Percentiles rank a stretch among this genome's conserved stretches.
Conservation (phyloP, 768 basidiomycete genomes). For the Kockovaella imperatae region DNA sequence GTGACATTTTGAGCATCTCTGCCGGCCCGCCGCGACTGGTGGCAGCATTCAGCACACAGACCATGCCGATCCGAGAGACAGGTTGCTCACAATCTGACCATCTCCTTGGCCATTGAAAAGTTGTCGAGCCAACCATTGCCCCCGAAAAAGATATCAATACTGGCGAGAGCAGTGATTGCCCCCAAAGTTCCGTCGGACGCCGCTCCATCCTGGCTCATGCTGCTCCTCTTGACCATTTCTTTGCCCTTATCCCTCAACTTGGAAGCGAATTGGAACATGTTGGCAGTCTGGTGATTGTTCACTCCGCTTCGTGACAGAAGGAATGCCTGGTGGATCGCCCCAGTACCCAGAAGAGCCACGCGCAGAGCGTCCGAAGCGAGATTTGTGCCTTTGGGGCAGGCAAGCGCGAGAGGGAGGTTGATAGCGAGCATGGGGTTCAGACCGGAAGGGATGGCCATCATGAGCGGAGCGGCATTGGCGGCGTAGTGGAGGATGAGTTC, state of each 20-base stretch:
- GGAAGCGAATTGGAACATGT: slow-evolving; percentile 45
- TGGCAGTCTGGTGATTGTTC: slow-evolving; percentile 25
- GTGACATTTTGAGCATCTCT: slow-evolving; percentile 39
- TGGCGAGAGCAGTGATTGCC: slow-evolving; percentile 31
- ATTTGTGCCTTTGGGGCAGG: slow-evolving; percentile 45
- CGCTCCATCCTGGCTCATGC: slow-evolving; percentile 36
- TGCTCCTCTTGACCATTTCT: slow-evolving; percentile 43
- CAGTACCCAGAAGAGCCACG: slow-evolving; percentile 46
- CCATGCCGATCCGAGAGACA: too few species aligned
- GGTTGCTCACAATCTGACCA: slow-evolving; percentile 46
- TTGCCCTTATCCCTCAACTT: slow-evolving; percentile 45
- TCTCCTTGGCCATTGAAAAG: slow-evolving; percentile 45
- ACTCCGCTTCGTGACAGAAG: slow-evolving; percentile 44
- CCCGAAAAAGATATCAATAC: slow-evolving; percentile 49
- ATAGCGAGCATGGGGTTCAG: slow-evolving; percentile 49
- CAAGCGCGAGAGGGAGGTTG: slow-evolving; percentile 48
- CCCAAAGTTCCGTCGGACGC: slow-evolving; percentile 31
- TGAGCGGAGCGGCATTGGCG: slow-evolving; percentile 50
- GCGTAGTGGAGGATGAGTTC: slow-evolving; percentile 46
- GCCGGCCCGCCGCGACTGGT: slow-evolving; percentile 48
- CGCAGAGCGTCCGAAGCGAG: slow-evolving; percentile 47
- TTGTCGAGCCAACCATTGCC: slow-evolving; percentile 47
- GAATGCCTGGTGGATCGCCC: slow-evolving; percentile 49
- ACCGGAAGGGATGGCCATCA: slow-evolving; percentile 49
- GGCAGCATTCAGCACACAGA: neutral